Percentiles rank a stretch among this genome's conserved stretches.
phyloP scores from a whole-genome alignment of 176 grass and related monocot species.

The Rhipidocladum racemiflorum region DNA sequence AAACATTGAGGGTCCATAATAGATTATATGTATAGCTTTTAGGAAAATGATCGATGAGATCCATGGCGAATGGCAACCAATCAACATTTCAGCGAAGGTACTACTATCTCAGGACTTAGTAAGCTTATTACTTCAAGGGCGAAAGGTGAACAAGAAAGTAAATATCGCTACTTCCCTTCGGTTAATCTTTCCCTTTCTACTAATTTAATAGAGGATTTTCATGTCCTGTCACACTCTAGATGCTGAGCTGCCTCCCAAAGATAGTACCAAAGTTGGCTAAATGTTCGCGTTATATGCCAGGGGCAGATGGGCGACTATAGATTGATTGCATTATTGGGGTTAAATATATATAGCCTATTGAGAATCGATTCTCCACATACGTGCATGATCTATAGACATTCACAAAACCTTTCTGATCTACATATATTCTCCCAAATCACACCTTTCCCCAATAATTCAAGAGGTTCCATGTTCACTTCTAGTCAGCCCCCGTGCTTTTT shows the following conservation, averaged over 20 bases:
- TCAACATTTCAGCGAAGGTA: constrained; percentile 1
- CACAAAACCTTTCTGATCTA: constrained; percentile 56
- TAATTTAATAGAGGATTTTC: constrained; percentile 10
- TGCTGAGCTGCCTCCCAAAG: constrained; percentile 24
- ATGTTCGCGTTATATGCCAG: constrained; percentile 36
- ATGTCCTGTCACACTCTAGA: constrained; percentile 36
- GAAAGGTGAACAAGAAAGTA: not conserved
- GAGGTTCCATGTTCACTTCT: constrained; percentile 63
- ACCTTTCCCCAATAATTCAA: constrained; percentile 83
- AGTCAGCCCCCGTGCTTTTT: constrained; percentile 36
- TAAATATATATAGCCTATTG: constrained; percentile 46
- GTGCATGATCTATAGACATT: constrained; percentile 46
- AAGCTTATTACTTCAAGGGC: constrained; percentile 3
- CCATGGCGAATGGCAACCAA: not conserved
- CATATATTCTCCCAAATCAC: constrained; percentile 68
- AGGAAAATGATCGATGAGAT: not conserved
- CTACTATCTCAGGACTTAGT: not conserved
- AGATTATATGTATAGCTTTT: not conserved
- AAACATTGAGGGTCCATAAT: not conserved
- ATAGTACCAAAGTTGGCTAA: constrained; percentile 40
- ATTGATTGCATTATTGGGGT: constrained; percentile 55
- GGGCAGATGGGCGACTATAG: constrained; percentile 29
- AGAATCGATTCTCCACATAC: constrained; percentile 68
- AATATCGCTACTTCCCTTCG: constrained; percentile 3
- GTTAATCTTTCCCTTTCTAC: constrained; percentile 23